Evolutionary conservation across 176 grass and related monocot genomes (phyloP).

Genomic region (Sorghum bicolor): DNA sequence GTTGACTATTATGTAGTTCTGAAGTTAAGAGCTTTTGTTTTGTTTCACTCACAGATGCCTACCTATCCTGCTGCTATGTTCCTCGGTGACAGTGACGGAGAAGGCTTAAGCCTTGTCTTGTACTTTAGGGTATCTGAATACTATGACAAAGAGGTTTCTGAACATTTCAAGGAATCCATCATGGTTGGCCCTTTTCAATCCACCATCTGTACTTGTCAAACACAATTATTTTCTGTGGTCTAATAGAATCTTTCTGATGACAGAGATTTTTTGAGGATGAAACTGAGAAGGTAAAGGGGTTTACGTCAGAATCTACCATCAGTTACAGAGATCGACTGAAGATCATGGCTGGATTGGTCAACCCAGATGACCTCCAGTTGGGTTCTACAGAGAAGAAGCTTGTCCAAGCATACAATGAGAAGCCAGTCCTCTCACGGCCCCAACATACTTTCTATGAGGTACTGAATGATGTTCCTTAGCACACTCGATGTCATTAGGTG

Average conservation of each 20-base stretch:
- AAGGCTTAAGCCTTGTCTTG: slow-evolving; percentile 86
- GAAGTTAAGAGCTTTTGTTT: neutral
- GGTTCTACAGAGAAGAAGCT: slow-evolving; percentile 82
- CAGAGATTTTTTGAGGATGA: slow-evolving; percentile 87
- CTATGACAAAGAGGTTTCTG: slow-evolving; percentile 92
- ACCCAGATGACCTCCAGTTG: slow-evolving; percentile 84
- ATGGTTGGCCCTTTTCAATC: slow-evolving; percentile 42
- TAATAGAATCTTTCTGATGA: neutral
- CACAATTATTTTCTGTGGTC: neutral
- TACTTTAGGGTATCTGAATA: slow-evolving; percentile 91
- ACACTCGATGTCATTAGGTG: neutral
- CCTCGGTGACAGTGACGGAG: slow-evolving; percentile 80
- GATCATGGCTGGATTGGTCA: slow-evolving; percentile 88
- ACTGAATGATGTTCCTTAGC: slow-evolving; percentile 6
- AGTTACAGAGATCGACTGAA: slow-evolving; percentile 84
- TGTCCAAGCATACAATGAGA: slow-evolving; percentile 89
- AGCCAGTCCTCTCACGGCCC: slow-evolving; percentile 92
- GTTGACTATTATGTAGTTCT: neutral
- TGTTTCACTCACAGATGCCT: slow-evolving; percentile 62
- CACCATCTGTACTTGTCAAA: slow-evolving; percentile 5
- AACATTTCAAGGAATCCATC: slow-evolving; percentile 83
- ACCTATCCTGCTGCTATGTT: slow-evolving; percentile 96
- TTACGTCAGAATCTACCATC: slow-evolving; percentile 66
- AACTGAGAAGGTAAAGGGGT: slow-evolving; percentile 82
- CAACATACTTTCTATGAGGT: slow-evolving; percentile 91